A percentile compares a stretch with the other conserved stretches of the same genome.
Conservation (phyloP, 805 yeast species). For the Cyberlindnera bimundalis region DNA sequence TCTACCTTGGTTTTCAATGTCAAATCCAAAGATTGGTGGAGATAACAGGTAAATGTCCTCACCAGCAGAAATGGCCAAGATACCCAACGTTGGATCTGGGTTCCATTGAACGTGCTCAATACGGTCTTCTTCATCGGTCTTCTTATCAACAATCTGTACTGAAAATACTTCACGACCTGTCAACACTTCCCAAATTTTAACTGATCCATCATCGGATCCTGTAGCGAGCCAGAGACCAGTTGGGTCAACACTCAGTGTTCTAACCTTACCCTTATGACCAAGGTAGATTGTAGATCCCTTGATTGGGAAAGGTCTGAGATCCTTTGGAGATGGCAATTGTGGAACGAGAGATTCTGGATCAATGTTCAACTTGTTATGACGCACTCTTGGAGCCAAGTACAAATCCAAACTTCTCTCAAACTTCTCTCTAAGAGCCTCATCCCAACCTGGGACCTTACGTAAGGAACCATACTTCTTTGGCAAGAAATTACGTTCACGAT, state of each 20-base stretch:
- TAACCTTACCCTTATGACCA: constrained; percentile 82
- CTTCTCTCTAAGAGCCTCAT: constrained; percentile 78
- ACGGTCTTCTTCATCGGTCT: constrained; percentile 72
- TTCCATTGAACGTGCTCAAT: constrained; percentile 87
- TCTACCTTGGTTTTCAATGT: constrained; percentile 76
- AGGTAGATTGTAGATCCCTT: constrained; percentile 76
- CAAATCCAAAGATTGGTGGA: constrained; percentile 90
- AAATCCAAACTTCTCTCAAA: constrained; percentile 93
- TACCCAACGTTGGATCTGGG: constrained; percentile 70
- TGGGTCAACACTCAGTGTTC: constrained; percentile 83
- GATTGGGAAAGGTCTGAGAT: constrained; percentile 94
- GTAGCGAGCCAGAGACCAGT: constrained; percentile 94
- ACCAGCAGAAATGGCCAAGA: constrained; percentile 82
- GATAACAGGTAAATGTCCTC: constrained; percentile 73
- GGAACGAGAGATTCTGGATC: constrained; percentile 97
- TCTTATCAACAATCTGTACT: constrained; percentile 38
- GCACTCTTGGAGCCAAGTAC: constrained; percentile 93
- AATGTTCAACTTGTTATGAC: constrained; percentile 83
- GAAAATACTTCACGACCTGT: constrained; percentile 92
- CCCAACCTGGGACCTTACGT: constrained; percentile 92
- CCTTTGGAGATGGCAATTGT: constrained; percentile 94
- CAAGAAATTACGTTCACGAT: constrained; percentile 71
- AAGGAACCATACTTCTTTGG: constrained; percentile 81
- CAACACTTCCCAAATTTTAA: constrained; percentile 93
- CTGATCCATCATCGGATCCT: constrained; percentile 95